Base-by-base conservation (phyloP, 306 rosid genomes). In the Hylodesmum podocarpum region DNA sequence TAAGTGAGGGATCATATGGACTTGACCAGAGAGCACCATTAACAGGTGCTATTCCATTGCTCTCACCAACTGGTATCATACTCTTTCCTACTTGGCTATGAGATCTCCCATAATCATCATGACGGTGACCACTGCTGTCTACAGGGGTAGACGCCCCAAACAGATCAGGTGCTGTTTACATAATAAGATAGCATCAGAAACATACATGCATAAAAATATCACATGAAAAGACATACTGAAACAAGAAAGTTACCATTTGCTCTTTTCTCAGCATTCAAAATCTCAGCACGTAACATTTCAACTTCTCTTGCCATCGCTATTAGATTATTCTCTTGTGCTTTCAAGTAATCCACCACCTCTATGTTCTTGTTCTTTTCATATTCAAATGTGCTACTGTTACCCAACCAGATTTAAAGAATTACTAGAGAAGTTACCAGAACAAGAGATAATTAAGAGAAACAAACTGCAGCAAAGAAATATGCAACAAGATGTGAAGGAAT, bases 291-390 rank as follows among this genome's bases (percentile, higher is more conserved):
- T 66, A 95, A 77, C 77, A 76, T 84, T 77, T 92, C 96, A 51
- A 92, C 90, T 87, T 95, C 97, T 77, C 86, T 86, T n/a, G 93
- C 93, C 90, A 89, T 87, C 2, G 77, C 88, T 58, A 90, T 83
- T 19, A 95, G 84, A 55, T 89, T 84, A 88, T 83, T 87, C 90
- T 95, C 99, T 83, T 87, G 88, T 51, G 84, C 89, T 82, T 85
- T 83, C 86, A 95, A 37, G 72, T 90, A 81, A 82, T 88, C 92
- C 75, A 95, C 99, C 65, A 85, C 75, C 76, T 90, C 96, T 13
- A 88, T 44, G 83, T 95, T 95, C 72, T 66, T 73, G 75, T 80
- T 82, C 80, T 92, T 95, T 71, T 95, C 97, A 31, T 85, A 81
- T 75, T 90, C 92, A 55, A 95, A 95, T 29, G 84, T 84, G 53